phyloP scores from a whole-genome alignment of 805 yeast species.

The Ogataea corticis region DNA sequence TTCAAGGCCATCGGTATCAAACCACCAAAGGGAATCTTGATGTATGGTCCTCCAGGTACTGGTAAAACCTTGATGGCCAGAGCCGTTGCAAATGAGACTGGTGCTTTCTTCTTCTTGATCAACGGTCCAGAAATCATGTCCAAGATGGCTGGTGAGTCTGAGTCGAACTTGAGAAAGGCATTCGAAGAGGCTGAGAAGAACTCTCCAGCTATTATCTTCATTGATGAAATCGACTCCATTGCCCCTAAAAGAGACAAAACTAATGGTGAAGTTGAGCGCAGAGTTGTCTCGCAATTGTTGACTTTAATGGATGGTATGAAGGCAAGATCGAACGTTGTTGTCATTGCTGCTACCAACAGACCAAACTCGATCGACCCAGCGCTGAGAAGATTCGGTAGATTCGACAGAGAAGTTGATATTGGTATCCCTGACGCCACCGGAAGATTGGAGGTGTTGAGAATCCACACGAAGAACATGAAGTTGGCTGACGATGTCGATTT shows the following conservation, averaged over 20 bases:
- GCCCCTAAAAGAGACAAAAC: conserved; percentile 99
- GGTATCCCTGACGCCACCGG: conserved; percentile 98
- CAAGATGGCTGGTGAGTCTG: conserved; percentile 99
- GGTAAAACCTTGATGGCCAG: conserved; percentile 99
- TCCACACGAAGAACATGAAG: conserved; percentile 99
- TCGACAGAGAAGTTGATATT: conserved; percentile 83
- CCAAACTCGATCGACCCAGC: conserved; percentile 88
- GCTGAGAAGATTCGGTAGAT: conserved; percentile 80
- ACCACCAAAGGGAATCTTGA: conserved; percentile 96
- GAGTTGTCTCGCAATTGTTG: conserved; percentile 96
- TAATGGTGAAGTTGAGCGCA: conserved; percentile 98
- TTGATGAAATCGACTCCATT: conserved; percentile 97
- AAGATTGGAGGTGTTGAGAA: conserved; percentile 92
- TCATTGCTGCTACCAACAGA: conserved; percentile 94
- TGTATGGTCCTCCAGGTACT: conserved; percentile 99
- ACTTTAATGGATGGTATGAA: conserved; percentile 99
- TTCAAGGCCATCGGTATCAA: conserved; percentile 98
- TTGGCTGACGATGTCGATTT: conserved; percentile 92
- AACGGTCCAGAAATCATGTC: conserved; percentile 99
- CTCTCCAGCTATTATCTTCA: conserved; percentile 96
- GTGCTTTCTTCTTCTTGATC: conserved; percentile 96
- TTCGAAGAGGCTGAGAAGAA: conserved; percentile 99
- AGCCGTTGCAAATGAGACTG: conserved; percentile 99
- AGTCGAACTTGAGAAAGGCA: conserved; percentile 94
- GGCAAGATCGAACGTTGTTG: conserved; percentile 97